Base-by-base conservation (phyloP, 2,329 filamentous ascomycete genomes). In the Helminthosporium solani region DNA sequence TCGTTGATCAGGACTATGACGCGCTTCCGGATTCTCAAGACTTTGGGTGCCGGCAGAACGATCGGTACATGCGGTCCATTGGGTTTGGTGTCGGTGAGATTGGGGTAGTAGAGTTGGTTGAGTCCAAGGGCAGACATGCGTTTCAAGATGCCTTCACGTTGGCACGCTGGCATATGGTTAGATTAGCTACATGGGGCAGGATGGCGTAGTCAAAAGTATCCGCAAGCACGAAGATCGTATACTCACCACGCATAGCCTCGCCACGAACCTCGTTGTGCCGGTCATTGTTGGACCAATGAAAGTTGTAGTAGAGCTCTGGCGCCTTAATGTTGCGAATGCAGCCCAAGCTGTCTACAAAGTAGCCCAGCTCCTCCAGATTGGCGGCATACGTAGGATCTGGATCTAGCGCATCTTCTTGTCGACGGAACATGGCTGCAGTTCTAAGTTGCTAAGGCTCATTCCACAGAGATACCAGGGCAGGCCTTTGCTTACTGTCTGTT, bases 1-100 rank as follows among this genome's bases (percentile, higher is more conserved):
- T 95, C 87, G 45, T 89, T 88, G 57, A 95, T 80, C 42, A 95
- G 70, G 36, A 96, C 70, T 18, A 95, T 74, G 14, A 95, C 72
- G 33, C 87, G 84, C 37, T 78, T 75, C 44, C 81, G 80, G 8
- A 65, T 67, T 18, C 68, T 58, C 2, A 94, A 67, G 48, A 84
- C 75, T 6, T 69, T 59, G 16, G 61, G 54, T 11, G 72, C 54
- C 7, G 81, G 84, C 7, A 80, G 71, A 47, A 92, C 81, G 57
- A 96, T 88, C 0, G 84, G 83, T 6, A 89, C 73, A 51, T 89
- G 82, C 0, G 84, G 83, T 6, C 67, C 58, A 40, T 56, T 35
- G 14, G 73, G 64, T 56, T 66, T 66, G 41, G 47, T 58, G 0
- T 64, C 59, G 0, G 75, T 71, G 19, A 75, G 75, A 0, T 84